Evolutionary conservation across 164 flowering plant genomes (phyloP).

Genomic region (Stephania yunnanensis): DNA sequence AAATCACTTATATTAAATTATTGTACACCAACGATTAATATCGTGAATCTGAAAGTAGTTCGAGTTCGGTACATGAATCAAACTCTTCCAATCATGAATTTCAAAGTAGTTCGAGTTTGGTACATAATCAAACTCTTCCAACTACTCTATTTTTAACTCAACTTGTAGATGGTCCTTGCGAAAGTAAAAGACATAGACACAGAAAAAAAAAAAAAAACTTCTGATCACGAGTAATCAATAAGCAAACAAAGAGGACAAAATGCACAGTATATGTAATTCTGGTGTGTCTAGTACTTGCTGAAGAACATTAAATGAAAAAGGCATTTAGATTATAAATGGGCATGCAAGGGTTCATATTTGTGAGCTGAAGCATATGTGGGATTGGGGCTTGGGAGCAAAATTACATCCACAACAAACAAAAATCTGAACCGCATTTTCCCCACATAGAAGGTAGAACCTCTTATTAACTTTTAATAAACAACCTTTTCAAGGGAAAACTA

Average conservation of each 20-base stretch:
- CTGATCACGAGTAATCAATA: not conserved
- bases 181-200: no score
- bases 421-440: not conserved
- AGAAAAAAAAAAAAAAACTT: not conserved
- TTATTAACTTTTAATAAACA: not conserved
- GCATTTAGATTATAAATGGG: not conserved
- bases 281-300: not conserved
- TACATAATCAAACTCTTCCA: no score
- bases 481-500: no score
- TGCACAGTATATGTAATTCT: not conserved
- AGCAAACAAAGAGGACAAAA: not conserved
- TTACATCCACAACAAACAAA: not conserved
- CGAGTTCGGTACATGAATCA: no score
- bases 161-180: not conserved
- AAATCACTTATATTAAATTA: no score
- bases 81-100: no score
- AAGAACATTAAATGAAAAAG: no score
- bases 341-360: not conserved
- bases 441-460: not conserved
- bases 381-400: not conserved
- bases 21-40: no score
- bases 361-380: not conserved
- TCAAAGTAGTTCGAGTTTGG: no score
- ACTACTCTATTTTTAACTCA: no score
- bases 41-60: no score